Percentiles rank a stretch among this genome's conserved stretches.
These are phyloP conservation scores for Aristolochia fimbriata DNA, from an alignment of 164 flowering plant genomes.

Conservation along the genomic window DNA sequence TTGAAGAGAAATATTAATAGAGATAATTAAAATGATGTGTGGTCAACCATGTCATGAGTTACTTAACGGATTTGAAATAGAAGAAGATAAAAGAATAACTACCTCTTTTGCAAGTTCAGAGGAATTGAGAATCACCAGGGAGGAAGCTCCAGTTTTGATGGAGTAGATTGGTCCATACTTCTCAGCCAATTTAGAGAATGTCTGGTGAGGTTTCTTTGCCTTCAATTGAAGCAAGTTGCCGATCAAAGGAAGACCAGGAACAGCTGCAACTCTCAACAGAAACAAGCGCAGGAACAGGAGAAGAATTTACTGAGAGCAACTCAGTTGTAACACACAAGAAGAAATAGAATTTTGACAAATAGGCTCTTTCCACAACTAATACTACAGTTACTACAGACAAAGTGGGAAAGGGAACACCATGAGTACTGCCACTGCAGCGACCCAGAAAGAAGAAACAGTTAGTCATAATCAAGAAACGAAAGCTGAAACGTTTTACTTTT, in stretches of 20 bases:
- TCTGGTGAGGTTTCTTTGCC: slow-evolving; percentile 73
- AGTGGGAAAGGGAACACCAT: neutral
- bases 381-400: no score
- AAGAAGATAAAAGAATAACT: neutral
- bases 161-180: slow-evolving; percentile 69
- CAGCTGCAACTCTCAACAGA: slow-evolving; percentile 26
- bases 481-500: no score
- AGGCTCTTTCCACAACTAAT: no score
- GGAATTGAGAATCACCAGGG: slow-evolving; percentile 62
- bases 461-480: no score
- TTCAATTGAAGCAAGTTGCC: slow-evolving; percentile 71
- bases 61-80: neutral
- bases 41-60: neutral
- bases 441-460: no score
- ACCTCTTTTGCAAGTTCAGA: slow-evolving; percentile 79
- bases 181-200: slow-evolving; percentile 62
- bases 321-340: no score
- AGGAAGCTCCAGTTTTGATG: slow-evolving; percentile 56
- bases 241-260: slow-evolving; percentile 67
- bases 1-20: no score
- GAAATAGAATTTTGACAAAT: neutral
- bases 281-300: neutral
- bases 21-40: neutral
- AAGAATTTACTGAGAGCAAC: neutral
- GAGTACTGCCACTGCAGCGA: no score